These are phyloP conservation scores for Thermochaetoides thermophila DNA, from an alignment of 495 filamentous ascomycete species.

Conservation along the genomic window DNA sequence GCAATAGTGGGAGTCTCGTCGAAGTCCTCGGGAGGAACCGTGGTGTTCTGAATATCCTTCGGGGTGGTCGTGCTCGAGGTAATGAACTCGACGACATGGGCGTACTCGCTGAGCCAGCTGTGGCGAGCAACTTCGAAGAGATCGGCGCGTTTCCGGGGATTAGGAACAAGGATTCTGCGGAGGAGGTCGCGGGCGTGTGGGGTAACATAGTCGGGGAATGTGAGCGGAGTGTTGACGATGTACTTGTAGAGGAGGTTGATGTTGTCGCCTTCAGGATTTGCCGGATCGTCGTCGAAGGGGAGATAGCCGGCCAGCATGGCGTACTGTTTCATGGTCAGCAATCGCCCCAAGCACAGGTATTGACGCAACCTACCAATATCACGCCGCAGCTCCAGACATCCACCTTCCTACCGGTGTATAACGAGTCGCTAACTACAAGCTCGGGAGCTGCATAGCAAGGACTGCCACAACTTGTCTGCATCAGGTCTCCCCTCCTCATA, in stretches of 20 bases:
- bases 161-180: conserved; percentile 86
- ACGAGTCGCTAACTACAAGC: conserved; percentile 89
- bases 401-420: conserved; percentile 95
- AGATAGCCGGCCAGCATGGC: conserved; percentile 97
- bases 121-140: conserved; percentile 95
- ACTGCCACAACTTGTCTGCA: conserved; percentile 72
- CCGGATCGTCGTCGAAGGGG: conserved; percentile 98
- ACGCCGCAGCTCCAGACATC: conserved; percentile 99
- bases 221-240: conserved; percentile 92
- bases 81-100: conserved; percentile 87
- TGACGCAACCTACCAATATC: conserved; percentile 64
- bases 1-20: conserved; percentile 51
- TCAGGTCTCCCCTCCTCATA: conserved; percentile 54
- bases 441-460: conserved; percentile 95
- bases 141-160: conserved; percentile 87
- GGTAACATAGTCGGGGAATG: conserved; percentile 97
- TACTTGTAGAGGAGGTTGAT: conserved; percentile 99
- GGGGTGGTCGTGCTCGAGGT: conserved; percentile 86
- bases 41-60: conserved; percentile 71
- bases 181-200: conserved; percentile 90
- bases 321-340: conserved; percentile 46
- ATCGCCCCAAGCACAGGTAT: conserved; percentile 1
- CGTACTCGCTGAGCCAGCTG: conserved; percentile 95
- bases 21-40: conserved; percentile 48
- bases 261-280: conserved; percentile 96